Conservation (phyloP, 805 yeast species). For the Sugiyamaella chiloensis region DNA sequence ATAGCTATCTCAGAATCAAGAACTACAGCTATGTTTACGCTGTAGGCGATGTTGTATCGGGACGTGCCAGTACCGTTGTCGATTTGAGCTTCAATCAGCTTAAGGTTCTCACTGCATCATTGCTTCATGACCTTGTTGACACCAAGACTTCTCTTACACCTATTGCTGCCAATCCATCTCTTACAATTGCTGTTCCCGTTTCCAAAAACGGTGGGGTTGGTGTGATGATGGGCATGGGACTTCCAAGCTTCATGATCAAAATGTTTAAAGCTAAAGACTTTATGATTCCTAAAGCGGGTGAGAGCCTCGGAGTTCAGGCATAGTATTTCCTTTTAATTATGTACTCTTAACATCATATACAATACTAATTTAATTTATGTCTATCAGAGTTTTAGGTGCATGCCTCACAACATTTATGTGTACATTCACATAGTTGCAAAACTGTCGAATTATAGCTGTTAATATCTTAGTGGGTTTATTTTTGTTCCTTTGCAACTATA, state of each 20-base stretch:
- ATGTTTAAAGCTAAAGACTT: conserved; percentile 18
- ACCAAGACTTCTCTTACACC: neutral
- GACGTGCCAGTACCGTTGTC: conserved; percentile 9
- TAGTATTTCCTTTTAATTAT: neutral
- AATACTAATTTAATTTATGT: neutral
- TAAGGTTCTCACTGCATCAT: conserved; percentile 13
- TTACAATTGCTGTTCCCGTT: conserved; percentile 19
- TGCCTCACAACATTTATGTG: neutral
- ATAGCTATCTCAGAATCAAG: conserved; percentile 18
- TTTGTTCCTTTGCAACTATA: no score
- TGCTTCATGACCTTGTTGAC: conserved; percentile 17
- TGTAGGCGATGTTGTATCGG: conserved; percentile 22
- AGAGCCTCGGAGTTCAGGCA: neutral
- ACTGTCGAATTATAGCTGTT: no score
- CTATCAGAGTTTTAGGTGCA: neutral
- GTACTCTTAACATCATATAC: neutral
- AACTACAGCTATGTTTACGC: conserved; percentile 17
- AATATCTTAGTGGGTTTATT: no score
- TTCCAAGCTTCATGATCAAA: conserved; percentile 22
- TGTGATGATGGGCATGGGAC: conserved; percentile 17
- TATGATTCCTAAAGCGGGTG: conserved; percentile 14
- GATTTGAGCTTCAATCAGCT: conserved; percentile 16
- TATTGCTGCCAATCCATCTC: conserved; percentile 3
- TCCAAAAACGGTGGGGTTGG: conserved; percentile 24
- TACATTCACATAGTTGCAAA: no score